Percentiles rank a stretch among this genome's conserved stretches.
Evolutionary conservation across 2,329 filamentous ascomycete genomes (phyloP).

Genomic region (Pseudogymnoascus verrucosus): DNA sequence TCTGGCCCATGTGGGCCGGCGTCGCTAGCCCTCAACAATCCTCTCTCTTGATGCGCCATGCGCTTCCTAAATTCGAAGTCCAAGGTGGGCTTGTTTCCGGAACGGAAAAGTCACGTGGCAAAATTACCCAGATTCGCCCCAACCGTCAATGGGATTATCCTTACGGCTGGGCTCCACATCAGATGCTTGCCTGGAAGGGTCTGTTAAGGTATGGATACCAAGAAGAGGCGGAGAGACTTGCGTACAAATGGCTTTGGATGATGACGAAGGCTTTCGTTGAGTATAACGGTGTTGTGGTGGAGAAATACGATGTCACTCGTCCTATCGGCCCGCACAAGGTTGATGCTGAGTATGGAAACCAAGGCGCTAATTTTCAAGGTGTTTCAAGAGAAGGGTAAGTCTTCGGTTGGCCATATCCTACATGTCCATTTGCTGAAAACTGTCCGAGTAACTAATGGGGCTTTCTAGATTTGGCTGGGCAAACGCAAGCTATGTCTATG

Average conservation of each 20-base stretch:
- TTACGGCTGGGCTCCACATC: conserved; percentile 96
- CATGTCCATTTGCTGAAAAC: background rate
- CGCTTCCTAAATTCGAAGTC: conserved; percentile 79
- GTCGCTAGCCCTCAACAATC: conserved; percentile 80
- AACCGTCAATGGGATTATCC: conserved; percentile 99
- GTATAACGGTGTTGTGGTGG: conserved; percentile 95
- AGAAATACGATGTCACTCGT: conserved; percentile 96
- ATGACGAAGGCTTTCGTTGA: conserved; percentile 97
- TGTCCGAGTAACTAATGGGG: conserved; percentile 30
- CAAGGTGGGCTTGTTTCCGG: conserved; percentile 83
- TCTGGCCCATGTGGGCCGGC: conserved; percentile 97
- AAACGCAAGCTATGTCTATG: conserved; percentile 95
- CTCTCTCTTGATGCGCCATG: conserved; percentile 69
- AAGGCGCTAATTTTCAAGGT: conserved; percentile 90
- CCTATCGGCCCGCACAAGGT: conserved; percentile 87
- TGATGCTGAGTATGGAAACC: conserved; percentile 95
- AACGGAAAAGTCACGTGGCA: conserved; percentile 79
- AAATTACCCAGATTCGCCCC: conserved; percentile 69
- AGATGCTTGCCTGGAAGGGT: conserved; percentile 95
- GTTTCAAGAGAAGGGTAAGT: conserved; percentile 92
- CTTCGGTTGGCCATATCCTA: background rate
- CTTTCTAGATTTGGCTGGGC: conserved; percentile 86
- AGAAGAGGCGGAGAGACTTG: conserved; percentile 79
- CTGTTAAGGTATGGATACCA: conserved; percentile 85
- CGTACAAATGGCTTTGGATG: conserved; percentile 98